These are phyloP conservation scores for Cyclocybe cylindracea DNA, from an alignment of 768 basidiomycete genomes.

Conservation along the genomic window DNA sequence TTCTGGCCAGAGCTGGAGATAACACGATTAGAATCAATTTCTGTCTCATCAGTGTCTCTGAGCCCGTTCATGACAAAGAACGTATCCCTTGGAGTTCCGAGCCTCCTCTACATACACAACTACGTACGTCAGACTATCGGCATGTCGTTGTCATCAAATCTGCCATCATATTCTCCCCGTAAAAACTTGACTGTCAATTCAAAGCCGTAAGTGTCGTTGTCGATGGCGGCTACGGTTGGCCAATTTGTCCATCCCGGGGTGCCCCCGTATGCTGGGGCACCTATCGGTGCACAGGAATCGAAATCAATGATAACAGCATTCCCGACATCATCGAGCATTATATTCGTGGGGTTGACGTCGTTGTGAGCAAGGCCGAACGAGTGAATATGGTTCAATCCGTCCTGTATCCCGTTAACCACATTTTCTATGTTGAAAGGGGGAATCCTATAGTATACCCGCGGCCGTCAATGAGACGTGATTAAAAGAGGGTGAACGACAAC, in stretches of 20 bases:
- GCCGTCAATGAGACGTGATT: not conserved
- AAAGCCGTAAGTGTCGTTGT: constrained; percentile 13
- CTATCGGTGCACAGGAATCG: constrained; percentile 15
- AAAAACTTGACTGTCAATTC: constrained; percentile 10
- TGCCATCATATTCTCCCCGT: constrained; percentile 8
- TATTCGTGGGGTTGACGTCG: constrained; percentile 25
- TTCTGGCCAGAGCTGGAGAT: no score
- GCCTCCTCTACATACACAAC: no score
- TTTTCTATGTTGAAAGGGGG: constrained; percentile 10
- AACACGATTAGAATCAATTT: no score
- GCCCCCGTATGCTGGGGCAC: constrained; percentile 11
- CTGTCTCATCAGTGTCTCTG: no score
- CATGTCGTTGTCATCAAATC: no score
- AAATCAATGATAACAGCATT: constrained; percentile 26
- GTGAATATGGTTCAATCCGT: constrained; percentile 20
- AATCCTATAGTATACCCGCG: not conserved
- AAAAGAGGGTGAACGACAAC: not conserved
- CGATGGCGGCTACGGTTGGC: constrained; percentile 7
- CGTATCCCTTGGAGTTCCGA: no score
- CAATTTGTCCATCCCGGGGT: constrained; percentile 16
- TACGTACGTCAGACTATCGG: no score
- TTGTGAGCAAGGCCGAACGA: constrained; percentile 23
- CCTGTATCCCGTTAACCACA: constrained; percentile 11
- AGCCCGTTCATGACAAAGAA: no score
- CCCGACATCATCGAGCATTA: constrained; percentile 23